Evolutionary conservation across 2,329 filamentous ascomycete genomes (phyloP), one percentile per base, ranked within the genome.

Genomic region (Cyphellophora europaea): DNA sequence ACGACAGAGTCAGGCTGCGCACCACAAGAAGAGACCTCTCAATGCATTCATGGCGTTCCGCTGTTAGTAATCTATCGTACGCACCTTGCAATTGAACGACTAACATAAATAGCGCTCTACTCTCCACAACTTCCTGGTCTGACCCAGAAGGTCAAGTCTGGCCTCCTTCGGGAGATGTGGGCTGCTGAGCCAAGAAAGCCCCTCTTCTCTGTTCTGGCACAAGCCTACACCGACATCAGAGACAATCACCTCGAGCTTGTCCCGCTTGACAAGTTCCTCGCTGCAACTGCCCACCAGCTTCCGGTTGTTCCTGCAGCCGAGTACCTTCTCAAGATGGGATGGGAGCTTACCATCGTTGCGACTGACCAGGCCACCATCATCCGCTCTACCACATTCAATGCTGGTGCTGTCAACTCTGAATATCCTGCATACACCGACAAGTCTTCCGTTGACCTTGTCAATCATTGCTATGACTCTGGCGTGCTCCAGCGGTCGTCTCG

Each of bases 151-250:
- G 57, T 59, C 27, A 66, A 69, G 35, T 75, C 71, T 27, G 62
- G 61, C 11, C 57, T 65, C 41, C 52, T 75, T 40, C 64, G 58
- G 14, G 49, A 53, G 18, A 56, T 73, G 40, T 75, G 71, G 71
- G 52, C 60, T 32, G 53, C 57, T 21, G 70, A 74, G 43, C 58
- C 57, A 30, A 65, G 64, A 55, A 63, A 69, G 46, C 58, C 61
- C 40, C 63, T 69, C 44, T 74, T 69, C 69, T 59, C 59, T 31
- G 54, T 74, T 40, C 52, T 74, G 38, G 66, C 69, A 31, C 71
- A 71, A 48, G 66, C 69, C 12, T 75, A 71, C 58, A 74, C 70
- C 19, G 60, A 63, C 40, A 58, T 72, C 31, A 64, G 70, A 31
- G 69, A 73, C 45, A 50, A 66, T 34, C 66, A 68, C 47, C 65